These are phyloP conservation scores for Proliferodiscus dingleyae DNA, from an alignment of 2,329 filamentous ascomycete species.

Conservation along the genomic window DNA sequence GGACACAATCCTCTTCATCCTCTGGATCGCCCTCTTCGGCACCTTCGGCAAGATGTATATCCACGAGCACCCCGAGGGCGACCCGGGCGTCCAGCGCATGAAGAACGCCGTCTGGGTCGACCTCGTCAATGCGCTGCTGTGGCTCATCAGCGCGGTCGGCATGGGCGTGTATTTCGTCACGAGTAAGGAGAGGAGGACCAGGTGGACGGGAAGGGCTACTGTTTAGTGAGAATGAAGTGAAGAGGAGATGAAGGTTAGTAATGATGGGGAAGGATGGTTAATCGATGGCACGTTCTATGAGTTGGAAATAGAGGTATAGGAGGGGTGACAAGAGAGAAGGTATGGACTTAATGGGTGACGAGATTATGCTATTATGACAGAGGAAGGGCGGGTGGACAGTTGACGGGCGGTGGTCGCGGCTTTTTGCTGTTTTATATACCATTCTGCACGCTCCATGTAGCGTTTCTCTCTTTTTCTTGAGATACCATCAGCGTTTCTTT, in stretches of 20 bases:
- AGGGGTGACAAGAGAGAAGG: neutral
- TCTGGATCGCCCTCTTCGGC: conserved; percentile 80
- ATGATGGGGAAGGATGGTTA: too few relatives aligned
- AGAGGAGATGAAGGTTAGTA: too few relatives aligned
- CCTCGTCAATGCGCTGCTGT: conserved; percentile 68
- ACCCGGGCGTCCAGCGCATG: conserved; percentile 66
- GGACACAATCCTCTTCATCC: conserved; percentile 66
- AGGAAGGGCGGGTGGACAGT: neutral
- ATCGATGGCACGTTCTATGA: too few relatives aligned
- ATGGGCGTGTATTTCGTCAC: conserved; percentile 55
- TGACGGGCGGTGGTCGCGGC: neutral
- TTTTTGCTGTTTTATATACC: neutral
- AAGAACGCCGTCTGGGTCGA: conserved; percentile 84
- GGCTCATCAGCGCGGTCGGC: conserved; percentile 60
- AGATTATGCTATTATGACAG: too few relatives aligned
- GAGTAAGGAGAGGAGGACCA: conserved; percentile 46
- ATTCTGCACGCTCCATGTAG: neutral
- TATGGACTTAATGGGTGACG: neutral
- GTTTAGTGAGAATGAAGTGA: conserved; percentile 35
- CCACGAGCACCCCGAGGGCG: conserved; percentile 57
- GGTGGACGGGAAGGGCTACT: conserved; percentile 55
- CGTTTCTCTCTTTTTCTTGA: neutral
- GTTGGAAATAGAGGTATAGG: conserved; percentile 2
- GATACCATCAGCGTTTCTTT: neutral
- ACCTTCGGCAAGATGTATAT: conserved; percentile 80